These are phyloP conservation scores for Penicillium taxi DNA, from an alignment of 495 filamentous ascomycete species.

Conservation along the genomic window DNA sequence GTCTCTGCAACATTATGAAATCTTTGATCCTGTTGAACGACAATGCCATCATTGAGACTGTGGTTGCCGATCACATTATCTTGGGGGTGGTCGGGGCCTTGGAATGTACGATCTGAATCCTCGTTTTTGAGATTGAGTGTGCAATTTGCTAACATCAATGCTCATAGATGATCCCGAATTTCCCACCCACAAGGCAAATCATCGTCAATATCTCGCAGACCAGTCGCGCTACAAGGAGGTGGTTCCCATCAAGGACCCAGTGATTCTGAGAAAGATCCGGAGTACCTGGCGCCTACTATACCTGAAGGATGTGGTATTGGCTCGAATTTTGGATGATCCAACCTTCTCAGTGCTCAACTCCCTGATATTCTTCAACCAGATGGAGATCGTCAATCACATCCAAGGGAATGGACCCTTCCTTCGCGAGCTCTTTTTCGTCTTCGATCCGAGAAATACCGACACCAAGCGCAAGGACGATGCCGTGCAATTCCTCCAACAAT, in stretches of 20 bases:
- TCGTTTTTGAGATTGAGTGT: neutral
- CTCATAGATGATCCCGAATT: constrained; percentile 85
- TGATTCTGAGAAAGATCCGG: constrained; percentile 85
- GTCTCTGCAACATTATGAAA: constrained; percentile 97
- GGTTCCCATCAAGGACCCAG: constrained; percentile 74
- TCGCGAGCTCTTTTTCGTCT: constrained; percentile 84
- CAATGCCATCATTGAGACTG: constrained; percentile 83
- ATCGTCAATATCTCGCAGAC: constrained; percentile 85
- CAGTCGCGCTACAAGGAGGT: constrained; percentile 93
- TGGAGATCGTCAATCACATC: constrained; percentile 91
- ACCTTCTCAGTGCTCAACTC: constrained; percentile 97
- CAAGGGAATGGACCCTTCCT: constrained; percentile 71
- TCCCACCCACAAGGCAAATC: constrained; percentile 96
- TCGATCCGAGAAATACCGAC: constrained; percentile 55
- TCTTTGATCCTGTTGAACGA: constrained; percentile 90
- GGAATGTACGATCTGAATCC: constrained; percentile 57
- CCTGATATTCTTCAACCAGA: constrained; percentile 97
- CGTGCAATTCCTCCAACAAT: constrained; percentile 94
- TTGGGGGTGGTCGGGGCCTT: constrained; percentile 91
- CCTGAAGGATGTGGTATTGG: constrained; percentile 95
- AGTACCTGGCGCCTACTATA: constrained; percentile 94
- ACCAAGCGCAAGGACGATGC: constrained; percentile 80
- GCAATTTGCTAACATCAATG: constrained; percentile 6
- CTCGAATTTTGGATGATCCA: constrained; percentile 91
- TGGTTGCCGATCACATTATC: constrained; percentile 82